phyloP scores from a whole-genome alignment of 768 basidiomycete genomes.

The Boletus rubescentipes region DNA sequence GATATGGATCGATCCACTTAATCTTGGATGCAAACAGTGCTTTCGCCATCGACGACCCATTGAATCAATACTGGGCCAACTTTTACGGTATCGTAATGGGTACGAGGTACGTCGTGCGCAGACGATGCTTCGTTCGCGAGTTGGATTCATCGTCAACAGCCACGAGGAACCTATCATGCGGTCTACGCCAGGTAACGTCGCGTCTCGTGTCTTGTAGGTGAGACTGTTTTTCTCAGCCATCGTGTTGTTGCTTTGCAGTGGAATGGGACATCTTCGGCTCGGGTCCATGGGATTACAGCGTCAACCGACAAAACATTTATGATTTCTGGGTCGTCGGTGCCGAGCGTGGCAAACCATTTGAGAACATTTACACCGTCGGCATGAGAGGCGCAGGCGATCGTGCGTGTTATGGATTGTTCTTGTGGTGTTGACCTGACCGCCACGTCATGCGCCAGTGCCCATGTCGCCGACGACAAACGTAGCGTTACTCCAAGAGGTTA shows the following conservation, averaged over 20 bases:
- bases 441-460: not conserved
- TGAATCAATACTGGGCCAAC: conserved; percentile 64
- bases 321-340: not conserved
- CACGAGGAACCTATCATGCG: conserved; percentile 79
- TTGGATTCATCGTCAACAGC: conserved; percentile 25
- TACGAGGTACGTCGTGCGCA: conserved; percentile 41
- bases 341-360: conserved; percentile 33
- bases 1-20: not conserved
- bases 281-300: not conserved
- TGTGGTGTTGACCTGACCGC: not conserved
- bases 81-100: conserved; percentile 57
- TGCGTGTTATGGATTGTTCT: not conserved
- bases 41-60: conserved; percentile 54
- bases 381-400: conserved; percentile 21
- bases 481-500: not conserved
- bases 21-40: conserved; percentile 22
- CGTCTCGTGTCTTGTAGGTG: not conserved
- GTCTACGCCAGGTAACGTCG: conserved; percentile 17
- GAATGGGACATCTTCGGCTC: conserved; percentile 50
- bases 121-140: not conserved
- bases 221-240: not conserved
- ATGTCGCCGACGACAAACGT: not conserved
- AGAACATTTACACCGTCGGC: conserved; percentile 65
- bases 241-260: conserved; percentile 19
- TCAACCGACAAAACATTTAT: not conserved